Evolutionary conservation across 352 stramenopile genomes (phyloP), one percentile per base, ranked within the genome.

Genomic region (Globisporangium rhizosaccharum): DNA sequence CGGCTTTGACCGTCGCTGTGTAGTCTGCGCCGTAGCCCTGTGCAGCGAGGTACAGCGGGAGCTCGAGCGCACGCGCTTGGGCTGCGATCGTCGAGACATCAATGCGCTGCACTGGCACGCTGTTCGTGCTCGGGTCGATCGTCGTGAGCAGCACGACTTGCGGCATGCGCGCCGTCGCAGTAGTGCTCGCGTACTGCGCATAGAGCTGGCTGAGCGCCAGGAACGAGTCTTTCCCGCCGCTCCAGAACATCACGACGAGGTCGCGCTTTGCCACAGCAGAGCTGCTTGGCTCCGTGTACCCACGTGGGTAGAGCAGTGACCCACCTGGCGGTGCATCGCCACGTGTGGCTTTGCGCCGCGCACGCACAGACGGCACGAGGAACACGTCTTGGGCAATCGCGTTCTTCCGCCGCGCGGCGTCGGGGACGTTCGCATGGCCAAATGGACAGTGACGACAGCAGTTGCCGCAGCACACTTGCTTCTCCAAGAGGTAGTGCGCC

Each of bases 371-470:
- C 12, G 69, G 63, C 14, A 65, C 58, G 14, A 80, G 23, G 49
- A 80, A 75, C 39, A 73, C 73, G 37, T 66, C 67, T 9, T 71
- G 64, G 26, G 64, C 51, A 15, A 85, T 57, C 8, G 65, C 68
- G 37, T 85, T 85, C 42, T 59, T 78, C 17, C 76, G 72, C 1
- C 62, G 59, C 7, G 71, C 61, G 1, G 68, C 65, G 36, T 82
- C 67, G 23, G 73, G 72, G 14, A 90, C 81, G 56, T 96, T 96
- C 20, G 76, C 80, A 59, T 97, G 88, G 51, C 82, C 76, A 50
- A 89, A 97, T 0, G 88, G 88, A 71, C 90, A 97, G 61, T 97
- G 90, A 9, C 90, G 77, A 67, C 90, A 97, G 20, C 86, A 82
- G 52, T 85, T 90, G 39, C 90, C 90, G 71, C 90, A 97, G 61